Conservation (phyloP, 352 stramenopile species). For the Globisporangium megalacanthum region DNA sequence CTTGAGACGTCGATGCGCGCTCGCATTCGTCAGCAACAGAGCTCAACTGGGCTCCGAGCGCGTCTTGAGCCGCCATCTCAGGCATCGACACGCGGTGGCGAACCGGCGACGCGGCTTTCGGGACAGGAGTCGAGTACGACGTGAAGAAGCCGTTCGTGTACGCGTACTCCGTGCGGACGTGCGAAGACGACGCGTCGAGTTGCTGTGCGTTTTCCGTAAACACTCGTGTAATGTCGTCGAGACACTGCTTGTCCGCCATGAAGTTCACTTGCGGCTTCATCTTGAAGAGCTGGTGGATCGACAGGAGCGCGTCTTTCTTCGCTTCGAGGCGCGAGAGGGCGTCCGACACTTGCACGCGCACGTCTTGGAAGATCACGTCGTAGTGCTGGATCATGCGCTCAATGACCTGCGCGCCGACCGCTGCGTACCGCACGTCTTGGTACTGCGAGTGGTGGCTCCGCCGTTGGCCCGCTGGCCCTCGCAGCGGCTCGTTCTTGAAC, state of each 20-base stretch:
- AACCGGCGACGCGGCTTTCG: conserved; percentile 6
- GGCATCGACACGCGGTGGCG: conserved; percentile 17
- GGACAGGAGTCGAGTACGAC: neutral
- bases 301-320: conserved; percentile 56
- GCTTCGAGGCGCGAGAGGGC: conserved; percentile 52
- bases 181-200: conserved; percentile 6
- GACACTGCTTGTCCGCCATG: conserved; percentile 52
- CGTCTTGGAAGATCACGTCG: conserved; percentile 65
- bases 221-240: conserved; percentile 57
- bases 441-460: conserved; percentile 51
- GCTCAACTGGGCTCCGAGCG: neutral
- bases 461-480: conserved; percentile 24
- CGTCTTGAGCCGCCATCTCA: conserved; percentile 9
- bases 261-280: conserved; percentile 63
- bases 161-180: neutral
- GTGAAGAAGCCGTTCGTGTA: conserved; percentile 4
- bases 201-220: conserved; percentile 40
- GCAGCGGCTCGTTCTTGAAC: conserved; percentile 61
- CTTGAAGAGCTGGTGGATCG: conserved; percentile 65
- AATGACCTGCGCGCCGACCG: conserved; percentile 67
- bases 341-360: conserved; percentile 59
- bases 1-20: neutral
- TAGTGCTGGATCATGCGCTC: conserved; percentile 78
- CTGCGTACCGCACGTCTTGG: conserved; percentile 71
- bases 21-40: neutral